Conservation (phyloP, 2,329 filamentous ascomycete genomes). For the Ilyonectria sp. region DNA sequence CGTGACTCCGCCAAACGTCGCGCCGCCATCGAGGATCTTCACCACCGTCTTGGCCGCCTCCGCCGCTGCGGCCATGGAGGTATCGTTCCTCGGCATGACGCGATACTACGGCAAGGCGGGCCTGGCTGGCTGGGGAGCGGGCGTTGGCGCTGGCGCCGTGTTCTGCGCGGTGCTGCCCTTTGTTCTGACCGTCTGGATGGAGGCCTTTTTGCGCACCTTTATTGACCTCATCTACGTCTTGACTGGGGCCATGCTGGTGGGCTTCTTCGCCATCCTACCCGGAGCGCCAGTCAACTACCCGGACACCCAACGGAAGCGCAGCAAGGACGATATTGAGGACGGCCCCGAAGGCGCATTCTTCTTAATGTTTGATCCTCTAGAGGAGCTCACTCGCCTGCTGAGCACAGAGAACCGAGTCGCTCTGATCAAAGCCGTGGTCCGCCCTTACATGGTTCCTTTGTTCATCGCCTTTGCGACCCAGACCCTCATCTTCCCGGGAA, state of each 20-base stretch:
- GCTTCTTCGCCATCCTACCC: slow-evolving; percentile 50
- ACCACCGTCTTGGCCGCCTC: slow-evolving; percentile 49
- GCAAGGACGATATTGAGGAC: slow-evolving; percentile 39
- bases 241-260: slow-evolving; percentile 45
- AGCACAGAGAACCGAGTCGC: slow-evolving; percentile 36
- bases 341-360: slow-evolving; percentile 50
- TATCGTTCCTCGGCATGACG: slow-evolving; percentile 52
- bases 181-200: slow-evolving; percentile 47
- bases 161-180: slow-evolving; percentile 50
- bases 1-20: slow-evolving; percentile 53
- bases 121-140: slow-evolving; percentile 55
- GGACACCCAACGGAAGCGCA: slow-evolving; percentile 17
- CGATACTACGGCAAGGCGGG: slow-evolving; percentile 50
- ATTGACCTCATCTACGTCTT: slow-evolving; percentile 49
- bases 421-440: slow-evolving; percentile 33
- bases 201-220: slow-evolving; percentile 47
- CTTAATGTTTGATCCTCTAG: slow-evolving; percentile 56
- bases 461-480: slow-evolving; percentile 43
- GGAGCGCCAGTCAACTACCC: slow-evolving; percentile 43
- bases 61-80: slow-evolving; percentile 50
- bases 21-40: slow-evolving; percentile 49
- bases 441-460: slow-evolving; percentile 48
- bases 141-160: slow-evolving; percentile 50
- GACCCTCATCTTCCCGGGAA: slow-evolving; percentile 47
- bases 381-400: slow-evolving; percentile 32